Evolutionary conservation across 495 filamentous ascomycete genomes (phyloP).

Genomic region (Tirmania nivea): DNA sequence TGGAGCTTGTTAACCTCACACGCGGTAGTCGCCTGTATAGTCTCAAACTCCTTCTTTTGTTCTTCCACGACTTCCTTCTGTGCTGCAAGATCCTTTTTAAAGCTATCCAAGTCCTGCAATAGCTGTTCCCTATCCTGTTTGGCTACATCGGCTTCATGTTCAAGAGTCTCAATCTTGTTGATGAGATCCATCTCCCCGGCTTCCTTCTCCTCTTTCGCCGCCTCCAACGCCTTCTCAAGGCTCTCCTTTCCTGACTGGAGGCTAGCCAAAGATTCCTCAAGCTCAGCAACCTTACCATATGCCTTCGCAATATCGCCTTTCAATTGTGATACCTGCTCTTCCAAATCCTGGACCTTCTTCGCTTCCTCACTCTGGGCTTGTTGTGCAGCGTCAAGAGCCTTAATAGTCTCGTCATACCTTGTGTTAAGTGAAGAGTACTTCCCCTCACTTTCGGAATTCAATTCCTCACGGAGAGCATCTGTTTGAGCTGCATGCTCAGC

Average conservation of each 20-base stretch:
- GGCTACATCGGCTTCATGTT: slow-evolving; percentile 4
- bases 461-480: slow-evolving; percentile 4
- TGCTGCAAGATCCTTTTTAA: background rate
- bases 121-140: slow-evolving; percentile 14
- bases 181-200: slow-evolving; percentile 3
- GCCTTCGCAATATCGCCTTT: slow-evolving; percentile 5
- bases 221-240: slow-evolving; percentile 7
- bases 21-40: background rate
- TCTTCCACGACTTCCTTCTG: background rate
- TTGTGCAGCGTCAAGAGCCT: slow-evolving; percentile 8
- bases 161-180: slow-evolving; percentile 6
- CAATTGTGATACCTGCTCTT: slow-evolving; percentile 7
- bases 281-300: slow-evolving; percentile 8
- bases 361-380: slow-evolving; percentile 13
- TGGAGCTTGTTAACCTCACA: slow-evolving; percentile 5
- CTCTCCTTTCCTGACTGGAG: slow-evolving; percentile 6
- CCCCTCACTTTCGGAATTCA: slow-evolving; percentile 9
- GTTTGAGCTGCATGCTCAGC: slow-evolving; percentile 9
- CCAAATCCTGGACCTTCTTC: slow-evolving; percentile 2
- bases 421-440: slow-evolving; percentile 15
- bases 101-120: background rate
- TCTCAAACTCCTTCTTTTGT: background rate
- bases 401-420: slow-evolving; percentile 9
- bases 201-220: slow-evolving; percentile 5
- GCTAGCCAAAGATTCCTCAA: slow-evolving; percentile 5